These are phyloP conservation scores for Syzygium jambos DNA, from an alignment of 345 rosid genomes.

Conservation along the genomic window DNA sequence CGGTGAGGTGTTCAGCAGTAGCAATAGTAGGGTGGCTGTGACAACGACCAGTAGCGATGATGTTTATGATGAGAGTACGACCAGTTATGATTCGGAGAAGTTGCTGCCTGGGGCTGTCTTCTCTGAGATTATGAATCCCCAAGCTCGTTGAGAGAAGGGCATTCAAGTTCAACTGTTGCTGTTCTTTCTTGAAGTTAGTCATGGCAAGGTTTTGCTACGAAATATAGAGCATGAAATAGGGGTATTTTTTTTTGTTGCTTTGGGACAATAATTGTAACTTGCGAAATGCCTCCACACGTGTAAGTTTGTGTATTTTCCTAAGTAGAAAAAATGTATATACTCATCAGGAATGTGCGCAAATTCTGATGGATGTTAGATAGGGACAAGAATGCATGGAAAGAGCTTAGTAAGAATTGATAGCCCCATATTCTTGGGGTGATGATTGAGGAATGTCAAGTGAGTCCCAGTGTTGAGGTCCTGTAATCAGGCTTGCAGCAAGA, in stretches of 20 bases:
- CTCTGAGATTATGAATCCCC: constrained; percentile 13
- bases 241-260: neutral
- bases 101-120: neutral
- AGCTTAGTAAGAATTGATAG: too few species aligned
- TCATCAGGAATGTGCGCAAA: neutral
- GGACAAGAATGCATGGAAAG: too few species aligned
- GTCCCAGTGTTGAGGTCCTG: neutral
- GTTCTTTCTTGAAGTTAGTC: neutral
- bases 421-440: neutral
- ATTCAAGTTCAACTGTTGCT: neutral
- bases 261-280: neutral
- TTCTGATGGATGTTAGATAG: neutral
- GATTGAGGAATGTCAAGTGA: neutral
- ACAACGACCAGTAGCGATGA: neutral
- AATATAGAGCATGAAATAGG: neutral
- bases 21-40: neutral
- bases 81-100: neutral
- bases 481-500: neutral
- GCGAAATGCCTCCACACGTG: neutral
- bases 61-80: neutral
- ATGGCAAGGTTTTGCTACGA: neutral
- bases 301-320: neutral
- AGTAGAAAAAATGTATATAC: too few species aligned
- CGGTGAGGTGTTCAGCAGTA: neutral
- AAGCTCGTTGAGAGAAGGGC: neutral